Base-by-base conservation (phyloP, 768 basidiomycete genomes). In the Rhizopogon vinicolor region DNA sequence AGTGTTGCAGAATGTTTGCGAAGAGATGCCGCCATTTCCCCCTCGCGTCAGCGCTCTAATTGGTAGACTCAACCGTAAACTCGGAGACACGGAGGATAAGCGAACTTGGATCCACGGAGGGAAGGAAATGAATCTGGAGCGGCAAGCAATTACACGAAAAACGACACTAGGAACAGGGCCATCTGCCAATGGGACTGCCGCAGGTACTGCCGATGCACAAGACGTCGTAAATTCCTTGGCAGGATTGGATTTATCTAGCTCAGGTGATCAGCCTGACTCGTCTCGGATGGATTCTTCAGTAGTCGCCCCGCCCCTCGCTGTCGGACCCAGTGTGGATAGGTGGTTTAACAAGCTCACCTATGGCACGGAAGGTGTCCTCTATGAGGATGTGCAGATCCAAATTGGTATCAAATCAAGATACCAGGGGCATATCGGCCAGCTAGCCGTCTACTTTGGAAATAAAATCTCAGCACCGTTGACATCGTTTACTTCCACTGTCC, bases 21-120 rank as follows among this genome's bases (percentile, higher is more conserved):
- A 98, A 69, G 97, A 98, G 72, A 98, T 99, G 87, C 97, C 97
- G 1, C 94, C 96, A 4, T 99, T 97, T 79, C 95, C 96, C 3
- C 90, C 96, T 51, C 84, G 97, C 45, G 91, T 93, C 61, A 96
- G 93, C 56, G 89, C 95, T 2, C 77, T 99, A 7, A 77, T 97
- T 49, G 90, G 84, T 45, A 81, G 93, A 48, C 74, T 99, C 41
- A 90, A 96, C 68, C 87, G 85, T 66, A 96, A 95, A 67, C 88
- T 91, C 37, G 88, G 86, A 5, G 91, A 93, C 62, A 91, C 91
- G n/a, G 91, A 92, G 58, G 94, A 98, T 70, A 96, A 95, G 72
- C 80, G 94, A 53, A 94, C 89, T 0, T 98, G 96, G 96, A 75
- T 94, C 53, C 90, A 94, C 60, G 94, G 95, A 5, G 93, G 93